Percentiles rank a stretch among this genome's conserved stretches.
Conservation (phyloP, 1,284 basidiomycete species). For the Tetrapyrgos nigripes region DNA sequence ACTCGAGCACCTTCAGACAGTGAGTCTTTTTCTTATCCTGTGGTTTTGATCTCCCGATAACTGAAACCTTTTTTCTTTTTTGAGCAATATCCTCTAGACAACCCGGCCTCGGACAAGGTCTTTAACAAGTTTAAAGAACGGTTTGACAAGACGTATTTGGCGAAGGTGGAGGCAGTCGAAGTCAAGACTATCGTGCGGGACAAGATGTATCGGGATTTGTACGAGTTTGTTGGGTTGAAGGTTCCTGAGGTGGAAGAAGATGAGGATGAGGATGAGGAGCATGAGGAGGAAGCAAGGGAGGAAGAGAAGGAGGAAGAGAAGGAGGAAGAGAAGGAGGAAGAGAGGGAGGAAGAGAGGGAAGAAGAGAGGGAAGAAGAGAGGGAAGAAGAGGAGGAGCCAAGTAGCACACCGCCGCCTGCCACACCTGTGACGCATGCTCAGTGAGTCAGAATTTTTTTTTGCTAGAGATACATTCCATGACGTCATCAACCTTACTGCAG, state of each 20-base stretch:
- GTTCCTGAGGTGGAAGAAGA: constrained; percentile 42
- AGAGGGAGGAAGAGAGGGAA: constrained; percentile 11
- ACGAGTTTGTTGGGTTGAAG: constrained; percentile 65
- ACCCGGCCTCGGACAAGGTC: constrained; percentile 73
- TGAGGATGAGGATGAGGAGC: constrained; percentile 35
- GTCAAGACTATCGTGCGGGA: constrained; percentile 56
- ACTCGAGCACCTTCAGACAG: constrained; percentile 62
- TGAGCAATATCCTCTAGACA: constrained; percentile 77
- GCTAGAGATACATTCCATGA: neutral
- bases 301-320: constrained; percentile 28
- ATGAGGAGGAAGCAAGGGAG: constrained; percentile 35
- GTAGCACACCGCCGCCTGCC: constrained; percentile 24
- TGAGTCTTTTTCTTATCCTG: constrained; percentile 37
- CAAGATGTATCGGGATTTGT: constrained; percentile 61
- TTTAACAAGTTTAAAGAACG: constrained; percentile 70
- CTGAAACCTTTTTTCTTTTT: constrained; percentile 6
- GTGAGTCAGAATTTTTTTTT: neutral
- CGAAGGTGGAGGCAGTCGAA: constrained; percentile 63
- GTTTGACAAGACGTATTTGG: constrained; percentile 63
- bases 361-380: constrained; percentile 28
- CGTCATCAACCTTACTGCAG: neutral
- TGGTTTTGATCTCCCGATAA: neutral
- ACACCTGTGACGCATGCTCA: constrained; percentile 4
- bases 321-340: constrained; percentile 27
- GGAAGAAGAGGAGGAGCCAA: constrained; percentile 36